Evolutionary conservation across 306 rosid genomes (phyloP).

Genomic region (Echinosophora koreensis): DNA sequence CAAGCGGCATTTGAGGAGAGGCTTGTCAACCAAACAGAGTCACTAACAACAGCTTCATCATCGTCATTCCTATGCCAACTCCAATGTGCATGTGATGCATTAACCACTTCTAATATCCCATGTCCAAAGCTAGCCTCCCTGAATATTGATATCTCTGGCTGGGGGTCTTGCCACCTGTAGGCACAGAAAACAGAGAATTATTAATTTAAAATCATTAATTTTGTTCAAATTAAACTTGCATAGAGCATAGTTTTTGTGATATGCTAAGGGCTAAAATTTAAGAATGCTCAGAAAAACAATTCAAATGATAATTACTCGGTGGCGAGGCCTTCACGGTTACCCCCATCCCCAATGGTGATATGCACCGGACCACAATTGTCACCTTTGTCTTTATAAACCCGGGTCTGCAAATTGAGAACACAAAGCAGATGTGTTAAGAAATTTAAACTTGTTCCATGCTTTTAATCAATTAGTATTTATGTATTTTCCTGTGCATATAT

Average conservation of each 20-base stretch:
- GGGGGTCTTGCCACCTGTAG: constrained; percentile 61
- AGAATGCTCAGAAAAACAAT: background rate
- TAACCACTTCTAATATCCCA: constrained; percentile 67
- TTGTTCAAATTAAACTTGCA: too few species aligned
- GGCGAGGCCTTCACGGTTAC: constrained; percentile 93
- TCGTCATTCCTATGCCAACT: constrained; percentile 79
- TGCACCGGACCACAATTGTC: constrained; percentile 74
- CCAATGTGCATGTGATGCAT: constrained; percentile 79
- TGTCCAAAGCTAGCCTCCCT: constrained; percentile 94
- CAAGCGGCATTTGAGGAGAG: constrained; percentile 63
- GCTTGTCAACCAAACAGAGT: constrained; percentile 63
- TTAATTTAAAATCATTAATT: background rate
- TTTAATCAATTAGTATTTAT: too few species aligned
- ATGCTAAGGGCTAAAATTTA: background rate
- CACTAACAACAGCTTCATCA: constrained; percentile 54
- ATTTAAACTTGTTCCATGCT: too few species aligned
- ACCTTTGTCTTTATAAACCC: constrained; percentile 66
- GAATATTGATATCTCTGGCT: constrained; percentile 71
- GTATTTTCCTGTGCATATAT: too few species aligned
- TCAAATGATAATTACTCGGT: constrained; percentile 51
- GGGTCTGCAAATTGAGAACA: constrained; percentile 56
- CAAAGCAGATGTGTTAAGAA: background rate
- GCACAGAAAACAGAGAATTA: background rate
- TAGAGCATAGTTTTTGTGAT: background rate
- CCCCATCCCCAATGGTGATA: constrained; percentile 95